Base-by-base conservation (phyloP, 169 alveolate genomes). In the Cryptosporidium viatorum region DNA sequence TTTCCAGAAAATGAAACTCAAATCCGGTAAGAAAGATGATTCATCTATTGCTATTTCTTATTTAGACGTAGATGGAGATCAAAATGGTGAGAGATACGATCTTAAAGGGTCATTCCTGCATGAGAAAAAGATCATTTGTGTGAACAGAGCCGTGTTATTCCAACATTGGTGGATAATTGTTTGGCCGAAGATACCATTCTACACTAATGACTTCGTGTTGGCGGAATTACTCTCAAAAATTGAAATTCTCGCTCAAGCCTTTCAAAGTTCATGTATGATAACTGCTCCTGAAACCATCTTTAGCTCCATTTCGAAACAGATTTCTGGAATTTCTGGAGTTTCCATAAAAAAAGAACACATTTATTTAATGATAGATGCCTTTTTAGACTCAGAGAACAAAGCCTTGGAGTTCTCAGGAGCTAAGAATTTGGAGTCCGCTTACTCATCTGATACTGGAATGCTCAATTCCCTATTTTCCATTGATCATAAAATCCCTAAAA, bases 71-170 rank as follows among this genome's bases (percentile, higher is more conserved):
- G 67, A 2, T 8, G 31, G 16, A 3, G 4, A 58, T 31, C 59
- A n/a, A 12, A 29, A 0, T 31, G 9, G 18, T 10, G 86, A 55
- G 10, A 26, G 21, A 2, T 37, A 73, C 23, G 65, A 73, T 0
- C 70, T 73, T 18, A n/a, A 18, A 10, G n/a, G 31, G 0, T 26
- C 43, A 6, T 43, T 48, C 23, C 26, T 67, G 10, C 43, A 60
- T 26, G 75, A 43, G 0, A 80, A 39, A 51, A 23, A 60, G 33
- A 48, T 80, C 26, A 7, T 7, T 9, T 26, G 37, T 18, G 69
- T 60, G 6, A 80, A 80, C 21, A 80, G 89, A 31, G 89, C 89
- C 5, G 68, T 62, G 16, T 65, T 80, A 29, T 80, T 80, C 65
- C 67, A 16, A 26, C 74, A 65, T 50, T 80, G 89, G 89, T 80